These are phyloP conservation scores for Rhizoclosmatium sp. DNA, from an alignment of 192 early-diverging fungal species.

Conservation along the genomic window DNA sequence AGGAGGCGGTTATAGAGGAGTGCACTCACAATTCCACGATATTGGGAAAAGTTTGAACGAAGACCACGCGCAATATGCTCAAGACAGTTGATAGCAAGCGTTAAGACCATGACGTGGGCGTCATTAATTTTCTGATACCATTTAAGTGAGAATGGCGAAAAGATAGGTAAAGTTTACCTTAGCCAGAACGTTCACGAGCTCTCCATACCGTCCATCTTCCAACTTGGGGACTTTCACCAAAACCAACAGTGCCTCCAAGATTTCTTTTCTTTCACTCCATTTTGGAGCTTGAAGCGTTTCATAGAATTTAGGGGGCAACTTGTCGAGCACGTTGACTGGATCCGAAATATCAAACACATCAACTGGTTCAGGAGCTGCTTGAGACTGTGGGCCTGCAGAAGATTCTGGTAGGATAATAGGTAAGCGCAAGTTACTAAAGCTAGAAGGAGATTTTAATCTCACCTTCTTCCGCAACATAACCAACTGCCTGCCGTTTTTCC, in stretches of 20 bases:
- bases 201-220: constrained; percentile 77
- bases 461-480: constrained; percentile 31
- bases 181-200: constrained; percentile 81
- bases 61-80: constrained; percentile 82
- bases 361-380: constrained; percentile 64
- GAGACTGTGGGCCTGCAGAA: constrained; percentile 40
- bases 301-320: constrained; percentile 85
- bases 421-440: neutral
- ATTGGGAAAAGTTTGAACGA: constrained; percentile 80
- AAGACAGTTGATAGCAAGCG: constrained; percentile 81
- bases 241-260: constrained; percentile 76
- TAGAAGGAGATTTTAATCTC: neutral
- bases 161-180: constrained; percentile 63
- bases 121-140: constrained; percentile 60
- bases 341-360: constrained; percentile 87
- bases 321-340: constrained; percentile 88
- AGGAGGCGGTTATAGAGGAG: no score
- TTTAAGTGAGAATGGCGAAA: neutral
- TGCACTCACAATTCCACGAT: constrained; percentile 58
- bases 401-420: no score
- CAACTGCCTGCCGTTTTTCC: constrained; percentile 44
- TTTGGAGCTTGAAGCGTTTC: constrained; percentile 78
- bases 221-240: constrained; percentile 78
- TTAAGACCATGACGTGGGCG: constrained; percentile 87
- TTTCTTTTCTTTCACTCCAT: constrained; percentile 98